Base-by-base conservation (phyloP, 371 early-diverging fungal species). In the Saksenaea oblongispora region DNA sequence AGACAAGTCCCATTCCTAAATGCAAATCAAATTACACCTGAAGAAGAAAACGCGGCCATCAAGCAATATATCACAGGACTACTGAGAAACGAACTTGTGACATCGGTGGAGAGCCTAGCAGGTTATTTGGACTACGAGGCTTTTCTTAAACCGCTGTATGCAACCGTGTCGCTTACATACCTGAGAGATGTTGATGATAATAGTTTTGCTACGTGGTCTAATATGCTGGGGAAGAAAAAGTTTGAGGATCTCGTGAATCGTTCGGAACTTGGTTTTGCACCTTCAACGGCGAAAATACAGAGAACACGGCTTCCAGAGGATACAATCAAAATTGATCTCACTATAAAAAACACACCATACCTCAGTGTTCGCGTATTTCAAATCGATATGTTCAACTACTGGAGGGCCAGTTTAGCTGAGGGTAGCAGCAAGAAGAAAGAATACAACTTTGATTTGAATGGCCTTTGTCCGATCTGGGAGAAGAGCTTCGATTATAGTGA, bases 401-500 rank as follows among this genome's bases (percentile, higher is more conserved):
- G 74, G 68, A 58, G 73, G 14, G 56, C 65, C 18, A 17, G 24
- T 3, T 1, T 67, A 73, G 35, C 26, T 59, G 13, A 41, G 22
- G 18, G 39, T 17, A 0, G 36, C n/a, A 42, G 17, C 44, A 15
- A 57, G 39, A 24, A 58, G 15, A 60, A 66, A n/a, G 59, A 67
- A 5, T 37, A 66, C 2, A 66, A 67, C 27, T 59, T 70, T 28
- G 63, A 73, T 24, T 36, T 80, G 22, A 78, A 82, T 57, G 79
- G 82, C 9, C 59, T 82, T 7, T 69, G 71, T 14, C 79, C 82
- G 22, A 74, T 62, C 7, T 79, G 74, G 71, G 79, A 82, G 63
- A 58, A 67, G 8, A 61, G 69, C 11, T 24, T 72, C 1, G 68
- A 75, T 34, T 65, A 57, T 18, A 58, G 59, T 15, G 24, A 68